These are phyloP conservation scores for Hyaloperonospora brassicae DNA, from an alignment of 352 stramenopile species.

Conservation along the genomic window DNA sequence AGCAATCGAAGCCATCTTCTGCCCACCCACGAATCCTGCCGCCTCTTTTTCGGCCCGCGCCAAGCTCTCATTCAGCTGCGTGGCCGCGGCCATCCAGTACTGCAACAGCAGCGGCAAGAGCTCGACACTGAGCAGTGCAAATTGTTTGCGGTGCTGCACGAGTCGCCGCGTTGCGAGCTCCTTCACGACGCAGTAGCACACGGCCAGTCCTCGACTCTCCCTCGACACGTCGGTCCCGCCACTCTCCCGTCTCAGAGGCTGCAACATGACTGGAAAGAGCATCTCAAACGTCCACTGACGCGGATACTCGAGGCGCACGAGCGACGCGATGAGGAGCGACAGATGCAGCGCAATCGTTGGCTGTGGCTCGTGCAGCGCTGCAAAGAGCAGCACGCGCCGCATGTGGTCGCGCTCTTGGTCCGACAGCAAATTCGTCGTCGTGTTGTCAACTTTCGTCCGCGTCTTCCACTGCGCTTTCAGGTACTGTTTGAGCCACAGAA, in stretches of 20 bases:
- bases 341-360: conserved; percentile 51
- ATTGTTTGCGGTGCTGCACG: conserved; percentile 77
- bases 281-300: conserved; percentile 51
- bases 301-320: conserved; percentile 73
- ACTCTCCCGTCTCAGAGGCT: conserved; percentile 29
- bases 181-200: conserved; percentile 73
- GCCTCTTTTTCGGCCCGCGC: conserved; percentile 16
- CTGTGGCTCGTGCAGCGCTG: conserved; percentile 57
- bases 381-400: conserved; percentile 48
- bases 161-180: conserved; percentile 69
- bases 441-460: conserved; percentile 21
- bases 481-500: conserved; percentile 76
- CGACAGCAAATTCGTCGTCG: conserved; percentile 15
- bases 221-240: conserved; percentile 9
- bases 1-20: conserved; percentile 10
- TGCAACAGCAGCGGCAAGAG: conserved; percentile 50
- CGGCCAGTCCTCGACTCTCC: conserved; percentile 40
- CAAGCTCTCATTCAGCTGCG: conserved; percentile 30
- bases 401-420: conserved; percentile 42
- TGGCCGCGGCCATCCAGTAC: conserved; percentile 41
- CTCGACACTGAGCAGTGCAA: conserved; percentile 59
- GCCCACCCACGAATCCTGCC: neutral
- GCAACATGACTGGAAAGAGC: conserved; percentile 58
- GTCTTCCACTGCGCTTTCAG: conserved; percentile 41
- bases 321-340: conserved; percentile 50